These are phyloP conservation scores for Teunomyces gatunensis DNA, from an alignment of 805 yeast species.

Conservation along the genomic window DNA sequence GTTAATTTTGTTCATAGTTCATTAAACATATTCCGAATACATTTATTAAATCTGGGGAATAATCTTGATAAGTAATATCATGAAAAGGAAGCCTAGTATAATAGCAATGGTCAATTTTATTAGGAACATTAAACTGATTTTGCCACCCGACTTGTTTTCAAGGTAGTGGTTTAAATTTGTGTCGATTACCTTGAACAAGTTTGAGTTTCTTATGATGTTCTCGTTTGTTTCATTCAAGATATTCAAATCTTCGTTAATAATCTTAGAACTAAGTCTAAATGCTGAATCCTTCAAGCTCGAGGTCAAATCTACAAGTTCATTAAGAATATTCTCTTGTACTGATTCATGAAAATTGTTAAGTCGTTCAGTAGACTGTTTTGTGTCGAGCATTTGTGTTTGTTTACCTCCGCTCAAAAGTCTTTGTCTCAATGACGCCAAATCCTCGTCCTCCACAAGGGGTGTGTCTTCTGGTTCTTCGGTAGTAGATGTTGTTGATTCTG, in stretches of 20 bases:
- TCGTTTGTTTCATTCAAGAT: conserved; percentile 35
- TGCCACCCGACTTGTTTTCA: conserved; percentile 39
- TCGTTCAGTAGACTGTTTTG: conserved; percentile 13
- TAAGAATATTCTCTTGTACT: conserved; percentile 47
- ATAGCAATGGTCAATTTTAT: conserved; percentile 28
- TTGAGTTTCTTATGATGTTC: conserved; percentile 29
- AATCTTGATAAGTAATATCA: conserved; percentile 33
- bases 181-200: conserved; percentile 31
- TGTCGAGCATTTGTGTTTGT: conserved; percentile 11
- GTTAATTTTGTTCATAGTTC: conserved; percentile 3
- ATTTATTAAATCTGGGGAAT: conserved; percentile 24
- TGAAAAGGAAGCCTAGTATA: conserved; percentile 25
- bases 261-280: conserved; percentile 33
- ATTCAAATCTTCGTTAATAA: conserved; percentile 31
- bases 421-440: conserved; percentile 20
- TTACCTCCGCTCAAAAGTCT: conserved; percentile 25
- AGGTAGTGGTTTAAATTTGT: conserved; percentile 37
- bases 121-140: conserved; percentile 37
- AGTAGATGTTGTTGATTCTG: not conserved
- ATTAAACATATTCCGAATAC: conserved; percentile 2
- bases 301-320: conserved; percentile 49
- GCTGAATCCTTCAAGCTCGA: conserved; percentile 49
- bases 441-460: conserved; percentile 13
- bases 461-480: not conserved
- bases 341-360: conserved; percentile 40